Evolutionary conservation across 2,329 filamentous ascomycete species (phyloP), one percentile per base, ranked within the genome.

Genomic region (Coniochaeta sp.): DNA sequence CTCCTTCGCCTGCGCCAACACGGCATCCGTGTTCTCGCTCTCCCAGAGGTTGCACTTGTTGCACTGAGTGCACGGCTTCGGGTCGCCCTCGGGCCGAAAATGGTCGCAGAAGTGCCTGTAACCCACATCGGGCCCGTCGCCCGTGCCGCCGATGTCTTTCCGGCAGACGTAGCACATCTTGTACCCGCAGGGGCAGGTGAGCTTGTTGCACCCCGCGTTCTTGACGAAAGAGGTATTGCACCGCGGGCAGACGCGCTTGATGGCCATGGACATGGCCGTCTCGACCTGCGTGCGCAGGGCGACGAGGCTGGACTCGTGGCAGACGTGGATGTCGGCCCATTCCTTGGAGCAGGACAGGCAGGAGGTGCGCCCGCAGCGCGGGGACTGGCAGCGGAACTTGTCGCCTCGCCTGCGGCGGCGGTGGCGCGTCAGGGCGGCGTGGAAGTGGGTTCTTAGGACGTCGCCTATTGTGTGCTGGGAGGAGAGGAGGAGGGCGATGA

Each of bases 141-240:
- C 65, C 26, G 59, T 51, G 46, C 80, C 72, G 52, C 76, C 73
- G 46, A 86, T 82, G 61, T 89, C 85, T 59, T 86, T 86, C 35
- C 94, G 88, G 68, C 94, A 99, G 46, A 97, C 83, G 64, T 99
- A 99, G 67, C 94, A 99, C 92, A 97, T 97, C 60, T 88, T 87
- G 71, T 97, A 97, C 8, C 94, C 94, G 69, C 94, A 99, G n/a
- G 91, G 85, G 65, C 94, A 97, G 6, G 90, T 92, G 35, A 99
- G 78, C 71, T 97, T 97, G 75, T 99, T 99, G 78, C 94, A 99
- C 61, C 94, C 94, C 24, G 86, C 85, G 6, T 84, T 86, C 68
- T 97, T 97, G 70, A 99, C 89, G 66, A 97, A 97, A 13, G 86
- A 89, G 9, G 91, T 89, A 59, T 89, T 86, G 74, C 94, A 99